Conservation (phyloP, 2,329 filamentous ascomycete genomes). For the Pseudocercospora pini-densiflorae region DNA sequence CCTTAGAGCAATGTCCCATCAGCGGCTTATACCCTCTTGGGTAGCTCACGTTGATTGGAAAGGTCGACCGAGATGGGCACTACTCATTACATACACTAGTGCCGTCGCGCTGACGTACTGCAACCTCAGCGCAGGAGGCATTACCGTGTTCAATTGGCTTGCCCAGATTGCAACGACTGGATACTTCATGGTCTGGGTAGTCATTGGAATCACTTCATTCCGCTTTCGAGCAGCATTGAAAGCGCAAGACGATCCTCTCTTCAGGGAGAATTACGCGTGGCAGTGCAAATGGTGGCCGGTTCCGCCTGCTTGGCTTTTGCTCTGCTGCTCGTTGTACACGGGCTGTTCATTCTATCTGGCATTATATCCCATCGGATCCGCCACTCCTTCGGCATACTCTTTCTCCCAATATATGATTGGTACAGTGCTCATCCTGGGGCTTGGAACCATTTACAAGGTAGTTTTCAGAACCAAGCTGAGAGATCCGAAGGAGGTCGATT, state of each 20-base stretch:
- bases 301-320: conserved; percentile 21
- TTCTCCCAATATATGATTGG: conserved; percentile 49
- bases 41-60: conserved; percentile 81
- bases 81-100: conserved; percentile 65
- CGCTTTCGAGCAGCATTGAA: conserved; percentile 82
- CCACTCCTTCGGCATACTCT: conserved; percentile 38
- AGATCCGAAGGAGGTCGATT: conserved; percentile 18
- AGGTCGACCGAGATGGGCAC: conserved; percentile 77
- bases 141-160: conserved; percentile 74
- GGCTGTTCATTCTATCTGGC: conserved; percentile 23
- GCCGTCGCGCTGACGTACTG: conserved; percentile 74
- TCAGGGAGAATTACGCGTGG: conserved; percentile 67
- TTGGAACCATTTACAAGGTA: conserved; percentile 16
- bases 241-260: conserved; percentile 63
- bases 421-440: conserved; percentile 53
- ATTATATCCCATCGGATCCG: conserved; percentile 34
- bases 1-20: conserved; percentile 49
- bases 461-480: conserved; percentile 21
- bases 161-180: conserved; percentile 71
- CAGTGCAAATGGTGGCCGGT: conserved; percentile 58
- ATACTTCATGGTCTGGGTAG: conserved; percentile 76
- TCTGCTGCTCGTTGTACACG: conserved; percentile 21
- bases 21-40: conserved; percentile 73
- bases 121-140: conserved; percentile 62
- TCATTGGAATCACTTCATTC: conserved; percentile 84